These are phyloP conservation scores for Tetragonia tetragonoides DNA, from an alignment of 148 eudicot species.

Conservation along the genomic window DNA sequence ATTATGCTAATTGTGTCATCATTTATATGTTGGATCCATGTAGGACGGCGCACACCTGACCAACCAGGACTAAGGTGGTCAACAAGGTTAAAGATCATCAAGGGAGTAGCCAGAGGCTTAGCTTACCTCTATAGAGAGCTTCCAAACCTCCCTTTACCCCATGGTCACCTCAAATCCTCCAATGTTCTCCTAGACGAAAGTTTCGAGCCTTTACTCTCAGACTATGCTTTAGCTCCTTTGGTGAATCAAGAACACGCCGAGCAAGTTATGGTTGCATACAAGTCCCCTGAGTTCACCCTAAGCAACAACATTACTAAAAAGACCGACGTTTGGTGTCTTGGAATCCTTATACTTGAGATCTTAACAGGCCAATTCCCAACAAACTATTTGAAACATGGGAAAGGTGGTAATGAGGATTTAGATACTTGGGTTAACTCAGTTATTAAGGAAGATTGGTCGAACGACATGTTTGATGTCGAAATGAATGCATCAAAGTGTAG, in stretches of 20 bases:
- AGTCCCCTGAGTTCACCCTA: slow-evolving; percentile 71
- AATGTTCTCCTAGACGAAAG: slow-evolving; percentile 62
- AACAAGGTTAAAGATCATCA: slow-evolving; percentile 64
- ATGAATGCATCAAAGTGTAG: slow-evolving; percentile 49
- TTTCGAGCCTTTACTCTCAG: slow-evolving; percentile 63
- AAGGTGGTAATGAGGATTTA: slow-evolving; percentile 52
- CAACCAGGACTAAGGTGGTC: slow-evolving; percentile 65
- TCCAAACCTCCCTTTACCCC: slow-evolving; percentile 51
- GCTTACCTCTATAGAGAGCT: slow-evolving; percentile 66
- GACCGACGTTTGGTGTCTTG: slow-evolving; percentile 86
- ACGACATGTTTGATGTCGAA: slow-evolving; percentile 71
- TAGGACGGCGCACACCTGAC: slow-evolving; percentile 51
- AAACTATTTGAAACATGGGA: slow-evolving; percentile 62
- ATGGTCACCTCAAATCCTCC: slow-evolving; percentile 89
- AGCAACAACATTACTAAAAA: slow-evolving; percentile 41
- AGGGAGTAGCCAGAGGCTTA: slow-evolving; percentile 83
- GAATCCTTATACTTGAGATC: slow-evolving; percentile 70
- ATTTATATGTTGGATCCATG: not conserved
- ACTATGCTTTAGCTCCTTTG: slow-evolving; percentile 59
- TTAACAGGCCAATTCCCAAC: slow-evolving; percentile 81
- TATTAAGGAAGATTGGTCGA: slow-evolving; percentile 69
- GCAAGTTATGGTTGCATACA: slow-evolving; percentile 81
- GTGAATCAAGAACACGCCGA: slow-evolving; percentile 71
- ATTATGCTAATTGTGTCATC: not conserved
- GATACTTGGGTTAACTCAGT: slow-evolving; percentile 79